Percentiles rank a stretch among this genome's conserved stretches.
Conservation (phyloP, 805 yeast species). For the Wickerhamiella spandovensis region DNA sequence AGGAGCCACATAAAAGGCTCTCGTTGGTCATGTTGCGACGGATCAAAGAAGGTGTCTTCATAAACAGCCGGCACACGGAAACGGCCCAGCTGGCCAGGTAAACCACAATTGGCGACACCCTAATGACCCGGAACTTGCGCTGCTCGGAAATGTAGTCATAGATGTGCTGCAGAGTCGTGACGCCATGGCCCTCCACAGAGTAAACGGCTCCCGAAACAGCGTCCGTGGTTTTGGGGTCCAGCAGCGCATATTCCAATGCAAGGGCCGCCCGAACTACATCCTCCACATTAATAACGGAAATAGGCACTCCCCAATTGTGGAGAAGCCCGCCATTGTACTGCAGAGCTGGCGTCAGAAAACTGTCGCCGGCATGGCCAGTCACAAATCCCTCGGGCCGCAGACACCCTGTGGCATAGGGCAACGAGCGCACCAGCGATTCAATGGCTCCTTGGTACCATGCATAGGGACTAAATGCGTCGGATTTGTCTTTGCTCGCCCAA, state of each 20-base stretch:
- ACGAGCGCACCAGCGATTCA: slow-evolving; percentile 10
- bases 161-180: slow-evolving; percentile 16
- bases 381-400: slow-evolving; percentile 18
- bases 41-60: slow-evolving; percentile 7
- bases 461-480: slow-evolving; percentile 17
- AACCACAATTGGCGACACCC: slow-evolving; percentile 16
- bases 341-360: slow-evolving; percentile 17
- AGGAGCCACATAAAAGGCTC: slow-evolving; percentile 12
- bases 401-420: slow-evolving; percentile 6
- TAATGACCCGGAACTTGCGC: slow-evolving; percentile 8
- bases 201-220: slow-evolving; percentile 9
- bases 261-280: slow-evolving; percentile 32
- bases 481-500: slow-evolving; percentile 4
- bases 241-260: slow-evolving; percentile 21
- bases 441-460: slow-evolving; percentile 20
- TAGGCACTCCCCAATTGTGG: slow-evolving; percentile 17
- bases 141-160: slow-evolving; percentile 11
- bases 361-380: slow-evolving; percentile 20
- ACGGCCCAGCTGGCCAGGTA: slow-evolving; percentile 12
- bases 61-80: slow-evolving; percentile 4
- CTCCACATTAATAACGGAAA: slow-evolving; percentile 23
- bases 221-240: slow-evolving; percentile 14
- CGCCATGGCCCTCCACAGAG: slow-evolving; percentile 13
- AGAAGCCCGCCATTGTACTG: slow-evolving; percentile 10
- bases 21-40: slow-evolving; percentile 3